Evolutionary conservation across 306 rosid genomes (phyloP), one percentile per base, ranked within the genome.

Genomic region (Mucuna pruriens): DNA sequence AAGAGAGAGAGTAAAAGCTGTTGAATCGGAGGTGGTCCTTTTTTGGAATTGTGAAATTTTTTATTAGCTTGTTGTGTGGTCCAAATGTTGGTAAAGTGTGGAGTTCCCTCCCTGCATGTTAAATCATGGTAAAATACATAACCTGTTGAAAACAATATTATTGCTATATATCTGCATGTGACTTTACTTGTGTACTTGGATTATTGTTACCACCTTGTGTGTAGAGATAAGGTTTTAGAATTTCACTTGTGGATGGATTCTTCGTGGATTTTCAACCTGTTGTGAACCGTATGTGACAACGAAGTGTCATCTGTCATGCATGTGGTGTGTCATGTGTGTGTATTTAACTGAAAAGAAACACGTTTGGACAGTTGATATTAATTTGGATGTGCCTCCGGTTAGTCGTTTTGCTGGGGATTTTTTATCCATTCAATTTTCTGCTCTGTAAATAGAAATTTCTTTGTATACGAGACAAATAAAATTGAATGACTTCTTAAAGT

Each of bases 21-120:
- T 65, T 85, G 79, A 79, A 58, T 58, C 75, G 86, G 82, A 80
- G 66, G 90, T 90, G 98, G 97, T 92, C 94, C 97, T 66, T 84
- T 44, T 46, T 67, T 22, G n/a, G 69, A 70, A 74, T 29, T 84
- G 83, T 85, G 81, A 77, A 60, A 44, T 76, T 79, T 70, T 80
- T 70, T 22, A 54, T 66, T 68, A 79, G 84, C 64, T 83, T 89
- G 93, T 90, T 92, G 97, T 86, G 93, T 90, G 94, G 97, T 86
- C 97, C 97, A 76, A 54, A 68, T 60, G 17, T 19, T 71, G 82
- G 75, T 36, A 66, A 82, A 88, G 84, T 86, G 70, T 70, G 69
- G 78, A 64, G 75, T 77, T 64, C 82, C 77, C 82, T 64, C 82
- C 77, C 82, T 40, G 75, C 82, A 66, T 75, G 86, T 85, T 74